Conservation (phyloP, 1,139 yeast species). For the Blastobotrys persicus region DNA sequence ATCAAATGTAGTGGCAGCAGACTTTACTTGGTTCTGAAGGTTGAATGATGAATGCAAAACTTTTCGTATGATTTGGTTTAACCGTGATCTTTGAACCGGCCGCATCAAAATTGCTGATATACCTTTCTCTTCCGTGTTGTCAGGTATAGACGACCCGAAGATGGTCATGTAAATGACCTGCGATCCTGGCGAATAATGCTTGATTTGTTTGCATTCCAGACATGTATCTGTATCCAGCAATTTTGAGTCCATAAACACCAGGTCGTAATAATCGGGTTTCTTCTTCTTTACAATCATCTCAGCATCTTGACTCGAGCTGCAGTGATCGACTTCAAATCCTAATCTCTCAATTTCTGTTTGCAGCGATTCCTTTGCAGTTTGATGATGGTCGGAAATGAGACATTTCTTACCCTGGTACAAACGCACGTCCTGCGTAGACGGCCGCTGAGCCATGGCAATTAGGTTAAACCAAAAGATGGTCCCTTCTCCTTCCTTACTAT, state of each 20-base stretch:
- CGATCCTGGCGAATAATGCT: slow-evolving; percentile 24
- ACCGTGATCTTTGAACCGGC: slow-evolving; percentile 30
- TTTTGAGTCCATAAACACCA: slow-evolving; percentile 31
- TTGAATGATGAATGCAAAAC: slow-evolving; percentile 26
- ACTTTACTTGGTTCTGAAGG: slow-evolving; percentile 25
- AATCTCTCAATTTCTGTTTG: slow-evolving; percentile 35
- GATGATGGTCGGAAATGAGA: slow-evolving; percentile 41
- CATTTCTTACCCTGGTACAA: slow-evolving; percentile 34
- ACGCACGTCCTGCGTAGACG: slow-evolving; percentile 30
- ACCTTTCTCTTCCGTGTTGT: slow-evolving; percentile 28
- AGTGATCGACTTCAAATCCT: slow-evolving; percentile 39
- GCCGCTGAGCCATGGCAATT: slow-evolving; percentile 33
- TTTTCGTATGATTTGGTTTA: slow-evolving; percentile 29
- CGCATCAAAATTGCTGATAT: slow-evolving; percentile 31
- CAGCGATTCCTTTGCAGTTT: slow-evolving; percentile 41
- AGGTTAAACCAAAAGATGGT: slow-evolving; percentile 49
- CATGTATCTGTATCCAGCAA: slow-evolving; percentile 24
- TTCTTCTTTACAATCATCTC: slow-evolving; percentile 20
- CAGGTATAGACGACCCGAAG: slow-evolving; percentile 30
- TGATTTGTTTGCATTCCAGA: slow-evolving; percentile 22
- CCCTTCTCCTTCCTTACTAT: slow-evolving; percentile 52
- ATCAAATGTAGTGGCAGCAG: slow-evolving; percentile 27
- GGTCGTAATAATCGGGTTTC: slow-evolving; percentile 22
- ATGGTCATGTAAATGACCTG: slow-evolving; percentile 30
- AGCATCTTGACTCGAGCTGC: slow-evolving; percentile 24